These are phyloP conservation scores for Amphichorda felina DNA, from an alignment of 2,329 filamentous ascomycete genomes.

Conservation along the genomic window DNA sequence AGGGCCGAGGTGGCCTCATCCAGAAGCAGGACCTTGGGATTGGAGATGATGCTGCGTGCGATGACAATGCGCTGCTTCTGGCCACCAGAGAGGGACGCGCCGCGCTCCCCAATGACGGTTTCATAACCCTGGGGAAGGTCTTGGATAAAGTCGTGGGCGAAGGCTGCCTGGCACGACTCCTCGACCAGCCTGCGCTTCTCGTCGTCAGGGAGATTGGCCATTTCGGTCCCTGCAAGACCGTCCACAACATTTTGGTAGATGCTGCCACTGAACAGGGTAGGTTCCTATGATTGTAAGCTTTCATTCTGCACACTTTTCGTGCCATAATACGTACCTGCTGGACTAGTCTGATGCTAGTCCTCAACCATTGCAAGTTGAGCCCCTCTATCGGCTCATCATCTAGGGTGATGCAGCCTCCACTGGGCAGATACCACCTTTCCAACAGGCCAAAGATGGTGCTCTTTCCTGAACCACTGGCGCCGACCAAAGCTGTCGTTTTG, in stretches of 20 bases:
- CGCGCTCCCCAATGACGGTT: slow-evolving; percentile 51
- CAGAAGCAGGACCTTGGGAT: slow-evolving; percentile 51
- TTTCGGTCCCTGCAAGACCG: slow-evolving; percentile 27
- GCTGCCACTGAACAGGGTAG: slow-evolving; percentile 38
- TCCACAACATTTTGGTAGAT: slow-evolving; percentile 40
- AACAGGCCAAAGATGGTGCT: slow-evolving; percentile 44
- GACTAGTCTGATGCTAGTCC: slow-evolving; percentile 39
- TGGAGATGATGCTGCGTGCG: slow-evolving; percentile 52
- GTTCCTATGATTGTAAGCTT: slow-evolving; percentile 25
- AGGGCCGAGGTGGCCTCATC: slow-evolving; percentile 58
- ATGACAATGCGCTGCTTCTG: slow-evolving; percentile 58
- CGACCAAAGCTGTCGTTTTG: slow-evolving; percentile 42
- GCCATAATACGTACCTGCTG: slow-evolving; percentile 18
- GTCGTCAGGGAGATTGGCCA: slow-evolving; percentile 24
- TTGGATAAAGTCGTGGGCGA: slow-evolving; percentile 40
- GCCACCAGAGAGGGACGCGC: slow-evolving; percentile 53
- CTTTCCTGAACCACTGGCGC: slow-evolving; percentile 46
- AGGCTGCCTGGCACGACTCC: slow-evolving; percentile 35
- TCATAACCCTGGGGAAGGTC: slow-evolving; percentile 43
- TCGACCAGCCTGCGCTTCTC: slow-evolving; percentile 32
- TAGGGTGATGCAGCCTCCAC: slow-evolving; percentile 29
- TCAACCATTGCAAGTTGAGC: slow-evolving; percentile 36
- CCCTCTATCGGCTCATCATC: slow-evolving; percentile 21
- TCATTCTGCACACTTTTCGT: background rate
- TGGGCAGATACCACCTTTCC: slow-evolving; percentile 47